Percentiles rank a stretch among this genome's conserved stretches.
Evolutionary conservation across 257 asterid species (phyloP).

Genomic region (Solanum pimpinellifolium): DNA sequence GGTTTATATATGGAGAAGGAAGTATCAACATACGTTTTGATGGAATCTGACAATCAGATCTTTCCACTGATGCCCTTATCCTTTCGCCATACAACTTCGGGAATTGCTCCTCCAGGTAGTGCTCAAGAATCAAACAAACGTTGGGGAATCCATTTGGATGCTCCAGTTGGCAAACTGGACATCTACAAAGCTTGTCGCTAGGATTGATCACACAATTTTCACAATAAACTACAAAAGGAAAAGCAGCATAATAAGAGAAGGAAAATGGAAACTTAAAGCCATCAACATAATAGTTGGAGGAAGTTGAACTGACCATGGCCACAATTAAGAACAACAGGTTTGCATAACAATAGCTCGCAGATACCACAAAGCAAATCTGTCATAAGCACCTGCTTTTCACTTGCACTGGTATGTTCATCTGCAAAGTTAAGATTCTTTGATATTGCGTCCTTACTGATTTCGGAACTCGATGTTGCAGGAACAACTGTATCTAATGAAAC

Average conservation of each 20-base stretch:
- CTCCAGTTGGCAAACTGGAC: constrained; percentile 46
- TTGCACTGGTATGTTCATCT: constrained; percentile 7
- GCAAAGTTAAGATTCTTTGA: not conserved
- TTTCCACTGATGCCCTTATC: constrained; percentile 12
- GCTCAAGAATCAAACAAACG: constrained; percentile 55
- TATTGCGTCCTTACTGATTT: not conserved
- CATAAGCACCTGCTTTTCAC: constrained; percentile 12
- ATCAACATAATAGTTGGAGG: not conserved
- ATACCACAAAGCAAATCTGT: constrained; percentile 36
- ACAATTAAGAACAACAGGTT: constrained; percentile 66
- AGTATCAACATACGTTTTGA: constrained; percentile 25
- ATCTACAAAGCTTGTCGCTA: constrained; percentile 27
- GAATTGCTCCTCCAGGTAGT: constrained; percentile 43
- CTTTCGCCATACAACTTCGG: constrained; percentile 39
- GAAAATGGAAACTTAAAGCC: not conserved
- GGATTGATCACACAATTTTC: constrained; percentile 36
- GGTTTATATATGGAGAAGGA: not conserved
- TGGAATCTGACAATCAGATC: constrained; percentile 7
- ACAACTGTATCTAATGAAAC: not conserved
- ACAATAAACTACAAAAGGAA: constrained; percentile 44
- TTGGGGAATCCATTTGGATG: constrained; percentile 56
- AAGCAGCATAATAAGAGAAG: constrained; percentile 7
- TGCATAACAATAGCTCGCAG: constrained; percentile 47
- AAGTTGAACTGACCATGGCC: constrained; percentile 46
- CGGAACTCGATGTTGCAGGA: constrained; percentile 8